Evolutionary conservation across 768 basidiomycete genomes (phyloP), one percentile per base, ranked within the genome.

Genomic region (Lanmaoa pseudosensibilis): DNA sequence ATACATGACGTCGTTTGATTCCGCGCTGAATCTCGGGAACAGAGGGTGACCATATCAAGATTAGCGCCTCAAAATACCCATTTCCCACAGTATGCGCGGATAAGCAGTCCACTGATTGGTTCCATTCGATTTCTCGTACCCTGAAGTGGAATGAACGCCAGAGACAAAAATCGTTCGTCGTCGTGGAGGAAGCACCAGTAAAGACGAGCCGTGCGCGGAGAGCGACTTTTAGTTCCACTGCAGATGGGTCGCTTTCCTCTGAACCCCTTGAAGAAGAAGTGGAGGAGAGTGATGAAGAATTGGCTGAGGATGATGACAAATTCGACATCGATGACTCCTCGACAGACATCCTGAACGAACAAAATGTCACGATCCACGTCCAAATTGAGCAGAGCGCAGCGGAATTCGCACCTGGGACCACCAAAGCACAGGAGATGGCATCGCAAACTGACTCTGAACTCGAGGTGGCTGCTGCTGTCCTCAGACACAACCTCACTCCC

Each of bases 11-110:
- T 30, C 5, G n/a, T 46, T 40, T 57, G 18, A 51, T 52, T 45
- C 8, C 25, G 13, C 8, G 30, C 47, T 69, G 40, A 66, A 51
- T 41, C 2, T 23, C 34, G 5, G 52, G 33, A 59, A 37, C 76
- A 98, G 95, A 98, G 87, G 97, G 97, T 40, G 97, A 99, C 67
- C 96, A 98, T 69, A 98, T 99, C 77, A 98, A 96, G 75, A 88
- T 99, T 55, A 94, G 91, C 1, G 96, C 97, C 0, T 97, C 94
- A 1, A 92, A 88, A 69, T 99, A 92, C 71, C 97, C 97, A 5
- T 98, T 98, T 81, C 97, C 97, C 8, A 98, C 97, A 4, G 94
- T 99, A 7, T 98, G 96, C 66, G 94, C 93, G 8, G 92, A 97
- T 69, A 97, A 95, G 59, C 95, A 97, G 69, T 97, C 94, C 19